Evolutionary conservation across 2,329 filamentous ascomycete genomes (phyloP).

Genomic region (Fusarium nelsonii): DNA sequence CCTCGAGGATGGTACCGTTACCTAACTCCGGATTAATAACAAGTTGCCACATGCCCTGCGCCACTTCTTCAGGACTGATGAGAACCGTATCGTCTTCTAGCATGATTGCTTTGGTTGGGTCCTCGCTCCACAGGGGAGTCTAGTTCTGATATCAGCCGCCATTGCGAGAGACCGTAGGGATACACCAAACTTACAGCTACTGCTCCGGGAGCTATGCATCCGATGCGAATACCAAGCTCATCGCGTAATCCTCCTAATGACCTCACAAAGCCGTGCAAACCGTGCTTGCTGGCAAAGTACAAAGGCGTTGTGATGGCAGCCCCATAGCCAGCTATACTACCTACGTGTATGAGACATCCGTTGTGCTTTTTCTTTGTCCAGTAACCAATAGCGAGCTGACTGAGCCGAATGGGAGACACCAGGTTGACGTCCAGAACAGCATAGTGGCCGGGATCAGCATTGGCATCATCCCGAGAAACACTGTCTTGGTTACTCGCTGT

Average conservation of each 20-base stretch:
- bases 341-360: conserved; percentile 52
- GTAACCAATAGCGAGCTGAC: conserved; percentile 55
- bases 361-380: conserved; percentile 51
- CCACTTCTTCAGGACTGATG: conserved; percentile 51
- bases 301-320: conserved; percentile 51
- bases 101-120: conserved; percentile 49
- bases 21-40: conserved; percentile 45
- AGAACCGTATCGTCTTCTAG: conserved; percentile 46
- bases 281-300: conserved; percentile 56
- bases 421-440: conserved; percentile 55
- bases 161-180: no score
- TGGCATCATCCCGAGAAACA: conserved; percentile 46
- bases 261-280: conserved; percentile 53
- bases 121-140: conserved; percentile 53
- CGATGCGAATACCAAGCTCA: conserved; percentile 36
- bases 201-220: conserved; percentile 52
- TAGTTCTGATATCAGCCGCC: conserved; percentile 15
- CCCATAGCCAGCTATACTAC: conserved; percentile 53
- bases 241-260: conserved; percentile 49
- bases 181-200: conserved; percentile 45
- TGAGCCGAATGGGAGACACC: conserved; percentile 53
- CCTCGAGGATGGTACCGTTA: conserved; percentile 52
- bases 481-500: conserved; percentile 49
- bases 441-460: conserved; percentile 52
- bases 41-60: conserved; percentile 50